These are phyloP conservation scores for Juglanconis juglandina DNA, from an alignment of 2,329 filamentous ascomycete species.

Conservation along the genomic window DNA sequence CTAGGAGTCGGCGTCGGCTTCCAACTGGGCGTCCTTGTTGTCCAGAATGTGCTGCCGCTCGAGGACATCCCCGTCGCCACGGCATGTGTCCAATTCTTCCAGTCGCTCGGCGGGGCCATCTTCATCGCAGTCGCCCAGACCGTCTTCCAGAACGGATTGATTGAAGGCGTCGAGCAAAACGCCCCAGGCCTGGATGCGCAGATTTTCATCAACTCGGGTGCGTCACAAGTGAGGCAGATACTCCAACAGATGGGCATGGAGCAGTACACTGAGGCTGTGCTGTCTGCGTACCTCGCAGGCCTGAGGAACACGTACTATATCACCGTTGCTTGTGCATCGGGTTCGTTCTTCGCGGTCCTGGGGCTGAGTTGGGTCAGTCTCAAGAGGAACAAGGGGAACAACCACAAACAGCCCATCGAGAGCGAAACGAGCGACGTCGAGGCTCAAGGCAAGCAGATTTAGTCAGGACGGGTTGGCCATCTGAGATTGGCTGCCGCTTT, in stretches of 20 bases:
- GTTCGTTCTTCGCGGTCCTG: slow-evolving; percentile 41
- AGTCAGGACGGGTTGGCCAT: not conserved
- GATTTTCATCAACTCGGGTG: slow-evolving; percentile 18
- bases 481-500: too few relatives aligned
- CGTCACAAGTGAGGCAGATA: slow-evolving; percentile 43
- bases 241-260: slow-evolving; percentile 38
- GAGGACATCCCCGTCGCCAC: slow-evolving; percentile 47
- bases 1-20: slow-evolving; percentile 48
- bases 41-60: slow-evolving; percentile 47
- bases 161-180: slow-evolving; percentile 35
- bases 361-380: slow-evolving; percentile 53
- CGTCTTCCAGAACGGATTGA: slow-evolving; percentile 62
- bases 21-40: slow-evolving; percentile 42
- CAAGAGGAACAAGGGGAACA: slow-evolving; percentile 34
- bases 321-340: slow-evolving; percentile 43
- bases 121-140: slow-evolving; percentile 64
- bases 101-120: slow-evolving; percentile 61
- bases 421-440: slow-evolving; percentile 8
- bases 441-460: not conserved
- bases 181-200: slow-evolving; percentile 13
- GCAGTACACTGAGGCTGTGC: slow-evolving; percentile 40
- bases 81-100: slow-evolving; percentile 55
- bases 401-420: not conserved
- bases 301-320: slow-evolving; percentile 52
- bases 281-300: slow-evolving; percentile 47